Percentiles rank a stretch among this genome's conserved stretches.
Evolutionary conservation across 495 filamentous ascomycete genomes (phyloP).

Genomic region (Aspergillus indologenus): DNA sequence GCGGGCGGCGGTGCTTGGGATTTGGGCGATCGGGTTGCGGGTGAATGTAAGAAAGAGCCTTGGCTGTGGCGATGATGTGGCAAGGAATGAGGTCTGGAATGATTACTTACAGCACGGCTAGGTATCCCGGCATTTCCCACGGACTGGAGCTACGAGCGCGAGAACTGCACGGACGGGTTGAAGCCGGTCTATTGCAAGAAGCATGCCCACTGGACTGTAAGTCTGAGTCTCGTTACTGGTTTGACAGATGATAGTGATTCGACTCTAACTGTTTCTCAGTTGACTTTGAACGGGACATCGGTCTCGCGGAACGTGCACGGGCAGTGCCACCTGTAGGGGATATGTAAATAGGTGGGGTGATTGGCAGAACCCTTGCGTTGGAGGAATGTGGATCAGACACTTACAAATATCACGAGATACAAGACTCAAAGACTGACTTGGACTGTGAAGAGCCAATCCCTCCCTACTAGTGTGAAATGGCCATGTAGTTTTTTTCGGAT

Average conservation of each 20-base stretch:
- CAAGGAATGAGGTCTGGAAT: too few species aligned
- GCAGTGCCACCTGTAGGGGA: not conserved
- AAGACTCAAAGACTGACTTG: too few species aligned
- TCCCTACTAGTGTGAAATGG: too few species aligned
- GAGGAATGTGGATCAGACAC: not conserved
- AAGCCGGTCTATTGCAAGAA: constrained; percentile 2
- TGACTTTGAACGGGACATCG: constrained; percentile 2
- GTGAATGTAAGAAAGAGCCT: not conserved
- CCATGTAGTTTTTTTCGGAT: too few species aligned
- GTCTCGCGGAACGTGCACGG: not conserved
- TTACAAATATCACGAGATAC: not conserved
- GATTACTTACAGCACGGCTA: not conserved
- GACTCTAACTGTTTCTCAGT: not conserved
- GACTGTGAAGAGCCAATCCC: too few species aligned
- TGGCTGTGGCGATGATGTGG: not conserved
- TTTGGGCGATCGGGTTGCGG: constrained; percentile 4
- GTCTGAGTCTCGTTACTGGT: not conserved
- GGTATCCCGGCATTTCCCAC: not conserved
- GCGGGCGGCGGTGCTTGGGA: constrained; percentile 3
- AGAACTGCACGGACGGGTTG: not conserved
- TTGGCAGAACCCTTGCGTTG: too few species aligned
- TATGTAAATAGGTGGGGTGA: too few species aligned
- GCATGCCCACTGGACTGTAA: constrained; percentile 5
- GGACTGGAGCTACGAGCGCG: not conserved
- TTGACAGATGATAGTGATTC: too few species aligned